Evolutionary conservation across 129 eudicot genomes (phyloP).

Genomic region (Helianthus tuberosus): DNA sequence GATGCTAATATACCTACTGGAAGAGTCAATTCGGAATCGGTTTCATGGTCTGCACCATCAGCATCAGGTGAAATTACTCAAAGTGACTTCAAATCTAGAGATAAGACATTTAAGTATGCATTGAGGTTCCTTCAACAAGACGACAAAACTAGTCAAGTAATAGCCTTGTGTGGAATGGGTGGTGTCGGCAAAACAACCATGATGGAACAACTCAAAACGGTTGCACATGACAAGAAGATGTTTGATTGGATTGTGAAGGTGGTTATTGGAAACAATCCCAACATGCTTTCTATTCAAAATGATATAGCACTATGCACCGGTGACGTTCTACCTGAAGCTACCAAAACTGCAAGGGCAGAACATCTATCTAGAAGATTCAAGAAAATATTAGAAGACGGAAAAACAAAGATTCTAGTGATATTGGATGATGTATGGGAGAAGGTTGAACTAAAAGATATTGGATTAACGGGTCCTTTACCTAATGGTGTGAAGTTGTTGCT

Average conservation of each 20-base stretch:
- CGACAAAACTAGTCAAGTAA: background rate
- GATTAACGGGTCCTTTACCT: slow-evolving; percentile 14
- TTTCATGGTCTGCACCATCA: background rate
- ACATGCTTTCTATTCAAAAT: background rate
- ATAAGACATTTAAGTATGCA: background rate
- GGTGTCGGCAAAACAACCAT: slow-evolving; percentile 31
- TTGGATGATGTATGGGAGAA: slow-evolving; percentile 20
- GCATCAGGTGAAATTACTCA: background rate
- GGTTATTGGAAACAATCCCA: slow-evolving; percentile 9
- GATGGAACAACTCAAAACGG: slow-evolving; percentile 26
- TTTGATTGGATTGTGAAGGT: slow-evolving; percentile 19
- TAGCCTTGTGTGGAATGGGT: slow-evolving; percentile 31
- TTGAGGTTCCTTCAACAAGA: slow-evolving; percentile 16
- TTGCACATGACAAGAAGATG: background rate
- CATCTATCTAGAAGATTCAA: background rate
- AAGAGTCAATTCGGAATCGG: background rate
- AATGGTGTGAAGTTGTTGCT: slow-evolving; percentile 13
- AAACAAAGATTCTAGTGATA: slow-evolving; percentile 3
- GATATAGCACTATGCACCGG: background rate
- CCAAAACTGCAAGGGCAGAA: slow-evolving; percentile 3
- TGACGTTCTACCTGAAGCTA: background rate
- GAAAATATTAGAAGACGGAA: background rate
- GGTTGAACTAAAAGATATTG: slow-evolving; percentile 8
- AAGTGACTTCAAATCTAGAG: slow-evolving; percentile 12
- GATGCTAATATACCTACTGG: slow-evolving; percentile 12